A percentile compares a stretch with the other conserved stretches of the same genome.
These are phyloP conservation scores for Telfairia occidentalis DNA, from an alignment of 331 rosid species.

Conservation along the genomic window DNA sequence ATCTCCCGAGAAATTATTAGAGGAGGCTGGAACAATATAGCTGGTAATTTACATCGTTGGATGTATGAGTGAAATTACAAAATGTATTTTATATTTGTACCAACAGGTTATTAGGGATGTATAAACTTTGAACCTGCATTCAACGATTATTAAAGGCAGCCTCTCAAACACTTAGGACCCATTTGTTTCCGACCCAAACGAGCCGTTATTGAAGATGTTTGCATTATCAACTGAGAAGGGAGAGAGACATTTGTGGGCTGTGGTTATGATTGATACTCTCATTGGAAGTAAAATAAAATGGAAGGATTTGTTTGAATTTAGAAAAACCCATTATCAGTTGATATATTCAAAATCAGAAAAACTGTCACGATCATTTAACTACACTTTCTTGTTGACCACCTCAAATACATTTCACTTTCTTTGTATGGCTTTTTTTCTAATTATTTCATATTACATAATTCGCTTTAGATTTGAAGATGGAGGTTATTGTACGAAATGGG, in stretches of 20 bases:
- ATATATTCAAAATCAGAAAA: background rate
- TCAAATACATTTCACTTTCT: background rate
- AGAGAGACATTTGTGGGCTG: background rate
- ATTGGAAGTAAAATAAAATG: slow-evolving; percentile 3
- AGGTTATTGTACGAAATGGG: background rate
- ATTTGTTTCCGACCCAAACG: too few species aligned
- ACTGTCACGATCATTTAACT: slow-evolving; percentile 2
- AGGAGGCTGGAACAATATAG: too few species aligned
- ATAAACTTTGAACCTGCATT: too few species aligned
- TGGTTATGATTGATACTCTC: slow-evolving; percentile 2
- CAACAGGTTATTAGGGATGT: too few species aligned
- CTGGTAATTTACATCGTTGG: too few species aligned
- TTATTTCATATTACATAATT: background rate
- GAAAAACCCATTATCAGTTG: background rate
- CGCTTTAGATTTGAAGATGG: background rate
- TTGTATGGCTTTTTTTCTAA: background rate
- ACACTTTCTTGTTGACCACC: slow-evolving; percentile 11
- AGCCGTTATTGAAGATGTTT: background rate
- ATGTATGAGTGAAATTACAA: too few species aligned
- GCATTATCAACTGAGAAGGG: background rate
- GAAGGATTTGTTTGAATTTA: background rate
- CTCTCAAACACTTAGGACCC: too few species aligned
- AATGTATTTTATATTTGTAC: too few species aligned
- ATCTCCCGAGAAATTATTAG: too few species aligned
- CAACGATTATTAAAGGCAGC: too few species aligned